A percentile compares a stretch with the other conserved stretches of the same genome.
Conservation (phyloP, 805 yeast genomes). For the Cyberlindnera xylosilytica region DNA sequence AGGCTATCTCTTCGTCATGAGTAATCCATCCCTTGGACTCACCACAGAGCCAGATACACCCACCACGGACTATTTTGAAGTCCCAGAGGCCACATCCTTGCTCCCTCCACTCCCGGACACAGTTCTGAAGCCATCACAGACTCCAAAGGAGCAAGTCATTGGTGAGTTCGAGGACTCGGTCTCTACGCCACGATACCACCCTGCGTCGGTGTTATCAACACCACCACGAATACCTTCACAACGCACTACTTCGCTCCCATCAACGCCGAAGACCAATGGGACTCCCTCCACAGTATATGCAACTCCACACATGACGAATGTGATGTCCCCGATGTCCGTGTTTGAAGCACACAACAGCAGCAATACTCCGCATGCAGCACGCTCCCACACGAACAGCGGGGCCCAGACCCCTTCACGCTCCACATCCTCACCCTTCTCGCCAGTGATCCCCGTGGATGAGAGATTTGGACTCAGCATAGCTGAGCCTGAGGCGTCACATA, state of each 20-base stretch:
- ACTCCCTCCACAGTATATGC: neutral
- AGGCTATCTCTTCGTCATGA: no score
- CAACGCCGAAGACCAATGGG: conserved; percentile 1
- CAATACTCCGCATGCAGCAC: neutral
- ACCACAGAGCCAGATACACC: conserved; percentile 6
- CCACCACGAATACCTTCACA: conserved; percentile 8
- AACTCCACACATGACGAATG: neutral
- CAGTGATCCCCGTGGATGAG: conserved; percentile 24
- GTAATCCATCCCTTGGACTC: no score
- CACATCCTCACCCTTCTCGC: conserved; percentile 16
- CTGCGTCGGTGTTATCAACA: conserved; percentile 3
- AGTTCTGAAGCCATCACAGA: conserved; percentile 5
- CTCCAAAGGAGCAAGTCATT: neutral
- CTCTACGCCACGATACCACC: conserved; percentile 1
- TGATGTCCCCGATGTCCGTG: neutral
- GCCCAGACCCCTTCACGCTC: neutral
- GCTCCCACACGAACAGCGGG: neutral
- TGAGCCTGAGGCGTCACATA: conserved; percentile 10
- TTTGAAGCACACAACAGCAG: neutral
- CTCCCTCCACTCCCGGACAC: conserved; percentile 23
- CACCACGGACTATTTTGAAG: conserved; percentile 9
- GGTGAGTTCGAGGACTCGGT: conserved; percentile 2
- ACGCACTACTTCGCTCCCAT: neutral
- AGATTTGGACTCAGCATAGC: conserved; percentile 24
- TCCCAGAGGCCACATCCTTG: conserved; percentile 17